phyloP scores from a whole-genome alignment of 257 asterid genomes.

The Solanum neorickii region DNA sequence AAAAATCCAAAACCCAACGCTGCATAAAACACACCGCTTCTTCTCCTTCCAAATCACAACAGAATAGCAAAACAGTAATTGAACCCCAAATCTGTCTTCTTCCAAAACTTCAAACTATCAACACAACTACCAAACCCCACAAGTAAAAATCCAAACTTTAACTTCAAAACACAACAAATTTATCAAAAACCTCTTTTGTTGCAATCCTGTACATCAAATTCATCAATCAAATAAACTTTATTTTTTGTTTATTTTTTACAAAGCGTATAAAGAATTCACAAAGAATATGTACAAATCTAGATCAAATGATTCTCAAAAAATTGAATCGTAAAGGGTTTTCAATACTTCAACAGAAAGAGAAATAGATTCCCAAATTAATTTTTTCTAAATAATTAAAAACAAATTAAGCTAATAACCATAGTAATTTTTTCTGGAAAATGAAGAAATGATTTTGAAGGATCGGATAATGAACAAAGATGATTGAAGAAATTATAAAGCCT shows the following conservation, averaged over 20 bases:
- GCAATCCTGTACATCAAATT: conserved; percentile 3
- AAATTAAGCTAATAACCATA: background rate
- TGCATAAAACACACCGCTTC: background rate
- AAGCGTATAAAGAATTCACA: background rate
- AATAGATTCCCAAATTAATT: background rate
- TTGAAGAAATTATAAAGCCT: conserved; percentile 11
- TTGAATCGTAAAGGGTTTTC: background rate
- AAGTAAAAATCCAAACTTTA: background rate
- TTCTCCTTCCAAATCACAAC: conserved; percentile 19
- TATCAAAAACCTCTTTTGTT: conserved; percentile 30
- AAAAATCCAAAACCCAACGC: conserved; percentile 21
- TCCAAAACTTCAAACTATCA: background rate
- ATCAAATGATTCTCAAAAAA: background rate
- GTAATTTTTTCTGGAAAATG: background rate
- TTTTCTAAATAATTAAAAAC: background rate
- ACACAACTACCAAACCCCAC: conserved; percentile 24
- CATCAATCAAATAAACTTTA: background rate
- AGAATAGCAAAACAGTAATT: background rate
- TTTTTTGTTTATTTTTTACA: background rate
- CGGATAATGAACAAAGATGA: conserved; percentile 38
- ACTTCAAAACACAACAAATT: conserved; percentile 31
- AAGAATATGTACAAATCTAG: conserved; percentile 25
- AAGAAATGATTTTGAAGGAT: conserved; percentile 9
- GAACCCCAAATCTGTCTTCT: conserved; percentile 5
- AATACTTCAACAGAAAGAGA: conserved; percentile 11